Base-by-base conservation (phyloP, 805 yeast genomes). In the Saccharomycopsis sp. region DNA sequence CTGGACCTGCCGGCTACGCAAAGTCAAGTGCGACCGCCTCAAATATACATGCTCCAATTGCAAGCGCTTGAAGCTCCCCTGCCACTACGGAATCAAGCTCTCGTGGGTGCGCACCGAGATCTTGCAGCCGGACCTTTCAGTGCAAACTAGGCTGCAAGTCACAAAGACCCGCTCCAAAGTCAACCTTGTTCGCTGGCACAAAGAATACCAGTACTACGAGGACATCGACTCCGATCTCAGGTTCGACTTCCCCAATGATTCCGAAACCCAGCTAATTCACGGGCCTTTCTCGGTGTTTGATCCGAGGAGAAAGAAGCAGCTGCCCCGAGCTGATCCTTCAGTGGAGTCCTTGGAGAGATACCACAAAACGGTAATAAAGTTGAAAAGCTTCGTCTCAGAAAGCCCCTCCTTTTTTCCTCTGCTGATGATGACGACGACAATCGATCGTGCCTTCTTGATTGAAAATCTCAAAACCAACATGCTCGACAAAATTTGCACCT, bases 1-100 rank as follows among this genome's bases (percentile, higher is more conserved):
- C 55, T 84, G 84, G 65, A 83, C 95, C 0, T 86, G 96, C 53
- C 68, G 95, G 33, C 64, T 78, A 12, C 60, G 95, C 34, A 82
- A 85, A 57, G 78, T 86, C 36, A 77, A 82, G 43, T 87, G 96
- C 58, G 95, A 85, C 22, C 9, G 7, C n/a, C 5, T 5, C 7
- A n/a, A 18, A 15, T 15, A 43, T 34, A 34, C 6, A 30, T 32
- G 29, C 8, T 34, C 12, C 33, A 36, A 20, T 21, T 40, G 30
- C 10, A 17, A 27, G 18, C 25, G 22, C 13, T 10, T 8, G 19
- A 30, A 7, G n/a, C 18, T 35, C 17, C 21, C 18, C 7, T 12
- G 32, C 27, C 12, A 21, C 29, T 32, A 30, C 17, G 20, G 23
- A 39, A 10, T 33, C 42, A 32, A 23, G 21, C 12, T 31, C 19